Evolutionary conservation across 2,329 filamentous ascomycete genomes (phyloP).

Genomic region (Calonectria pseudoreteaudii): DNA sequence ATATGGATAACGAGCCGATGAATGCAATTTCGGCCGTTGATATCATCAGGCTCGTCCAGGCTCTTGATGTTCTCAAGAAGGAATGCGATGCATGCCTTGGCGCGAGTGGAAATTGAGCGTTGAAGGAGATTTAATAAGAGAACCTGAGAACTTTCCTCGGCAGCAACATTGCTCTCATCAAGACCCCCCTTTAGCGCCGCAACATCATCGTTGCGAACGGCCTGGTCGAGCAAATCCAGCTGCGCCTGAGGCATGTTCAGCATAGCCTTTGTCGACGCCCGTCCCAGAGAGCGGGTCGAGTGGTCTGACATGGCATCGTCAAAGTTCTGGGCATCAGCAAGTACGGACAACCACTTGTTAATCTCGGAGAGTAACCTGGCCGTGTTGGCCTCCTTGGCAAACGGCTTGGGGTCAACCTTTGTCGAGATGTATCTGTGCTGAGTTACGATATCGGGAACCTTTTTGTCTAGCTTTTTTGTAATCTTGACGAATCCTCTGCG

Average conservation of each 20-base stretch:
- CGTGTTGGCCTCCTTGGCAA: conserved; percentile 77
- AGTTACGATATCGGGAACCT: conserved; percentile 79
- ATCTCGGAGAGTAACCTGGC: conserved; percentile 69
- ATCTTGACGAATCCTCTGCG: conserved; percentile 96
- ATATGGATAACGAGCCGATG: conserved; percentile 94
- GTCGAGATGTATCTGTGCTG: conserved; percentile 90
- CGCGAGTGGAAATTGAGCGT: conserved; percentile 77
- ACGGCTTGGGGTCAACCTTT: conserved; percentile 89
- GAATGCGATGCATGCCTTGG: conserved; percentile 76
- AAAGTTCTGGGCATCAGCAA: conserved; percentile 81
- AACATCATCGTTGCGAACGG: conserved; percentile 77
- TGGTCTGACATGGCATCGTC: conserved; percentile 82
- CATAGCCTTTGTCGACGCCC: conserved; percentile 80
- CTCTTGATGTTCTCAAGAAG: conserved; percentile 77
- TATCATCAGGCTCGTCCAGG: conserved; percentile 88
- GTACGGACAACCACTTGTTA: conserved; percentile 89
- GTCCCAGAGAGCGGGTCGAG: conserved; percentile 81
- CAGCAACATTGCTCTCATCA: conserved; percentile 63
- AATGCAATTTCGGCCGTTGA: conserved; percentile 93
- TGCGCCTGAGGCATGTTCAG: conserved; percentile 76
- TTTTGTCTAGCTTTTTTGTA: conserved; percentile 98
- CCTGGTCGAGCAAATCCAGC: conserved; percentile 78
- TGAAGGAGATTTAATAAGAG: conserved; percentile 86
- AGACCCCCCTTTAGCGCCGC: conserved; percentile 67
- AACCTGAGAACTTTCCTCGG: conserved; percentile 62